Base-by-base conservation (phyloP, 257 asterid species). In the Buddleja alternifolia region DNA sequence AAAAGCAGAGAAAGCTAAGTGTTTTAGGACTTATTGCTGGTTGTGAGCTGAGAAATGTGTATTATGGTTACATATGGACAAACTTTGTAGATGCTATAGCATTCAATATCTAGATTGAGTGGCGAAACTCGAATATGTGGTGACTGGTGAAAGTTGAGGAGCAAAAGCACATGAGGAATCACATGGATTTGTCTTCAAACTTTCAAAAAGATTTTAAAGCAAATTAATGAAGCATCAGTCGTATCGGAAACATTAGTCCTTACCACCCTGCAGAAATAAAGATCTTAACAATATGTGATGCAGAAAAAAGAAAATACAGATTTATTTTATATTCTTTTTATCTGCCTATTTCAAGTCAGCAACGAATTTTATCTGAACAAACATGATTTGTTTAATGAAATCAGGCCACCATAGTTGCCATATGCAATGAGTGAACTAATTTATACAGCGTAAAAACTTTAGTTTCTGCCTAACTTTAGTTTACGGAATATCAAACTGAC, bases 111-210 rank as follows among this genome's bases (percentile, higher is more conserved):
- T n/a, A 32, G 11, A 52, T 24, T 17, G 12, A 48, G 45, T 50
- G 60, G 23, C n/a, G n/a, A n/a, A n/a, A n/a, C n/a, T n/a, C 34
- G 36, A 11, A 63, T 70, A 16, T 20, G 64, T 19, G 67, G 72
- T 62, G 25, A 25, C 37, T 66, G 32, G 46, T 14, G 66, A n/a
- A 60, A 65, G 34, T 16, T 51, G 55, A 46, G 52, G 60, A 39
- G 47, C 81, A 80, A 15, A 46, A 46, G 58, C 72, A 53, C 47
- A 60, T 64, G 56, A 37, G 12, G 46, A 39, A 60, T 34, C 73
- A 65, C 77, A 75, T 79, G 81, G 16, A 46, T 37, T 41, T 74
- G 75, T 71, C 70, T 55, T 21, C 16, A n/a, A n/a, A 37, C 32
- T 17, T 11, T 23, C 25, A 15, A 8, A 37, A 6, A 10, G 15